Percentiles rank a stretch among this genome's conserved stretches.
phyloP scores from a whole-genome alignment of 2,329 filamentous ascomycete species.

The Aspergillus sp. region DNA sequence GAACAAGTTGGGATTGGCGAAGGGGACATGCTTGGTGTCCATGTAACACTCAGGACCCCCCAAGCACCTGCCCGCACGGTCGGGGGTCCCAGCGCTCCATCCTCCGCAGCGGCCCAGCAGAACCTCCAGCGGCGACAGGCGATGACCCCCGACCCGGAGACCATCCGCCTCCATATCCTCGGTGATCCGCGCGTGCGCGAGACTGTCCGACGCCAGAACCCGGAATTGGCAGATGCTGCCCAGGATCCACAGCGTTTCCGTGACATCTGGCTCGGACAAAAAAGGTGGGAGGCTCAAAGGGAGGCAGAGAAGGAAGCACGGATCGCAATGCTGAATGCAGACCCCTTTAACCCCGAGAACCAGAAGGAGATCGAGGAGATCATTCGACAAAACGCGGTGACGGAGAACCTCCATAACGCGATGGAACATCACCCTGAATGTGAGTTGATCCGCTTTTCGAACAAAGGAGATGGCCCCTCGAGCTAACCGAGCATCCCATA shows the following conservation, averaged over 20 bases:
- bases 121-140: slow-evolving; percentile 29
- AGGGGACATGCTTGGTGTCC: slow-evolving; percentile 88
- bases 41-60: slow-evolving; percentile 55
- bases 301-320: slow-evolving; percentile 77
- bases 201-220: slow-evolving; percentile 69
- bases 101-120: slow-evolving; percentile 23
- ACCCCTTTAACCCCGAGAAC: slow-evolving; percentile 90
- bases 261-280: slow-evolving; percentile 66
- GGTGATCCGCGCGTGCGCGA: slow-evolving; percentile 72
- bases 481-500: slow-evolving; percentile 37
- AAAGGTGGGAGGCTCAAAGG: slow-evolving; percentile 68
- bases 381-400: slow-evolving; percentile 89
- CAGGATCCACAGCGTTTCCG: slow-evolving; percentile 76
- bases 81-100: slow-evolving; percentile 26
- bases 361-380: slow-evolving; percentile 94
- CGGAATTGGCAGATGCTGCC: slow-evolving; percentile 72
- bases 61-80: slow-evolving; percentile 30
- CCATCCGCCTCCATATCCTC: slow-evolving; percentile 77
- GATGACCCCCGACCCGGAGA: slow-evolving; percentile 65
- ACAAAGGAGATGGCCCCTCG: not conserved
- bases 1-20: slow-evolving; percentile 77
- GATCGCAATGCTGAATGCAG: slow-evolving; percentile 82
- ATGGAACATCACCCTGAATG: slow-evolving; percentile 98
- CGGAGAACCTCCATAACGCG: slow-evolving; percentile 93
- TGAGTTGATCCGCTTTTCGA: slow-evolving; percentile 43